Base-by-base conservation (phyloP, 768 basidiomycete species). In the Hypholoma fasciculare region DNA sequence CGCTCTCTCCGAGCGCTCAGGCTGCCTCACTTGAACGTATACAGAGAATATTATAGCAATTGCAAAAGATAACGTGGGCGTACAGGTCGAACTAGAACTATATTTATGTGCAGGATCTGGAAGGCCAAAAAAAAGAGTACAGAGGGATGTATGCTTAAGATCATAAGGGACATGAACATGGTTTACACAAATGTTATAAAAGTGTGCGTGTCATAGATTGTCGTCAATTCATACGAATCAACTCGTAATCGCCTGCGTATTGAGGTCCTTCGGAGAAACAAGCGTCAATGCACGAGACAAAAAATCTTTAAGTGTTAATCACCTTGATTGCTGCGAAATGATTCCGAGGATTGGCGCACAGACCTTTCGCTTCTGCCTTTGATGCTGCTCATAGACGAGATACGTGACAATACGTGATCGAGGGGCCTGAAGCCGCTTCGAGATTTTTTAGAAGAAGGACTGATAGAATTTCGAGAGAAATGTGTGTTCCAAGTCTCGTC, bases 301-400 rank as follows among this genome's bases (percentile, higher is more conserved):
- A 42, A 46, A 17, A 16, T 20, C 11, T 4, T 23, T 26, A 19
- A n/a, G 13, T 23, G 14, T 20, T 50, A 6, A 38, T 57, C 36
- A 49, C 47, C 6, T 13, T 49, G 30, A 42, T 20, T 14, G n/a
- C 48, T n/a, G 50, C 54, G 11, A 40, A 37, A 14, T 60, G 54
- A 19, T 5, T 40, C 30, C 42, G 57, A 11, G 54, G 49, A 27
- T 2, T 11, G 46, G 17, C 44, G 2, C 7, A 14, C 56, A 9
- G 19, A n/a, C 9, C 38, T 20, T 16, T 34, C 17, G 26, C 17
- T 16, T 11, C 43, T 39, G 14, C 19, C 52, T 37, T 20, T 23
- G 16, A 54, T 54, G 27, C 53, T 54, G 40, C 53, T 54, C 17
- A 54, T 27, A 8, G 53, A 47, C 8, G 53, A 36, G n/a, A 36